phyloP scores from a whole-genome alignment of 345 rosid genomes.

The Populus pruinosa region DNA sequence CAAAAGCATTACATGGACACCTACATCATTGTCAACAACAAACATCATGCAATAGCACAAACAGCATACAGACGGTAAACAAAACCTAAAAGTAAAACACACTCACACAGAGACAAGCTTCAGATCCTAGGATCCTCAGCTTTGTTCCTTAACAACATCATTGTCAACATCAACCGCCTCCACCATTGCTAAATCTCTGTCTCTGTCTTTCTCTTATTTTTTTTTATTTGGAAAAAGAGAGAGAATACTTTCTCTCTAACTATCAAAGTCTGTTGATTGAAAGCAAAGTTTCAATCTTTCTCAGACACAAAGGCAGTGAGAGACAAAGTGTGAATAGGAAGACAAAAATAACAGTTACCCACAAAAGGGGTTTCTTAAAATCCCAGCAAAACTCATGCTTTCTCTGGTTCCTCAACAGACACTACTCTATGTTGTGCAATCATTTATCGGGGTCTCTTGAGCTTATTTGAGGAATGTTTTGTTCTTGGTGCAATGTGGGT shows the following conservation, averaged over 20 bases:
- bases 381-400: conserved; percentile 46
- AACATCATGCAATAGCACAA: not conserved
- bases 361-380: conserved; percentile 48
- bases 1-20: not conserved
- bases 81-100: not conserved
- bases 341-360: conserved; percentile 39
- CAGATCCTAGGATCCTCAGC: conserved; percentile 23
- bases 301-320: conserved; percentile 14
- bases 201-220: not conserved
- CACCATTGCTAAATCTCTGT: conserved; percentile 15
- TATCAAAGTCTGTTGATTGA: conserved; percentile 59
- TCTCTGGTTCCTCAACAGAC: conserved; percentile 32
- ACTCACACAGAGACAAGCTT: conserved; percentile 14
- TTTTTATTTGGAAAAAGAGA: not conserved
- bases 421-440: conserved; percentile 8
- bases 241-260: conserved; percentile 23
- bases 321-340: conserved; percentile 45
- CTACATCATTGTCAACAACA: not conserved
- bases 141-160: not conserved
- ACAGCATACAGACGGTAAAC: not conserved
- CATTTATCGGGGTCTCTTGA: conserved; percentile 22
- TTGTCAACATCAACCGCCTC: conserved; percentile 7
- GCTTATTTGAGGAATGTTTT: conserved; percentile 12
- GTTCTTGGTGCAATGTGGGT: conserved; percentile 29
- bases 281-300: conserved; percentile 51